Base-by-base conservation (phyloP, 176 grass and related monocot genomes). In the Eragrostis curvula region DNA sequence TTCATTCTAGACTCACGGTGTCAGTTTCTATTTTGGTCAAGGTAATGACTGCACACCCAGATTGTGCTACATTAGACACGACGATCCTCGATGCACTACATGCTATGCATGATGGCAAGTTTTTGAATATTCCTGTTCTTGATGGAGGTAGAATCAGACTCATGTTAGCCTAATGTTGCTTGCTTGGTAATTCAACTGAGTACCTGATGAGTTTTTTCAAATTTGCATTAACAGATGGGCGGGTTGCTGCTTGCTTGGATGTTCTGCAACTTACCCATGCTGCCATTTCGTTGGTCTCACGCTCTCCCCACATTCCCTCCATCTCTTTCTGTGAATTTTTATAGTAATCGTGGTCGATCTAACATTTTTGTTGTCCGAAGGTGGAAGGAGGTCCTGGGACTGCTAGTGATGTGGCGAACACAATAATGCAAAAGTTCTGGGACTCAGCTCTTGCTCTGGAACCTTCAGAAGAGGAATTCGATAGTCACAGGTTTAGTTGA, bases 241-340 rank as follows among this genome's bases (percentile, higher is more conserved):
- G 15, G 39, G 69, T 99, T 70, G 85, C 76, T 89, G 91, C 91
- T 91, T 99, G 93, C 65, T 90, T 99, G 90, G 96, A 99, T 86
- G 96, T 99, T 87, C 87, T 99, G 62, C 96, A 99, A 75, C 57
- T 99, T 71, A 99, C 91, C 14, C 93, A 99, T 95, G 96, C 96
- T 42, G 87, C 96, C 63, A 95, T 96, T 85, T 96, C 96, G 58
- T 86, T 99, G 96, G 96, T 99, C 60, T 85, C 25, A 45, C 86
- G 27, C 47, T 11, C 58, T 67, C 43, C 39, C 18, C 57, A 6
- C 24, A 15, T 24, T 32, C 4, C 39, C 5, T 69, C 27, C 6
- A 42, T 70, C 10, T 8, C 1, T 71, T 65, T 53, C 23, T 39
- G 6, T 66, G 17, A 5, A 56, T 53, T 63, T 46, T 66, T n/a